Evolutionary conservation across 352 stramenopile genomes (phyloP).

Genomic region (Globisporangium nodosum): DNA sequence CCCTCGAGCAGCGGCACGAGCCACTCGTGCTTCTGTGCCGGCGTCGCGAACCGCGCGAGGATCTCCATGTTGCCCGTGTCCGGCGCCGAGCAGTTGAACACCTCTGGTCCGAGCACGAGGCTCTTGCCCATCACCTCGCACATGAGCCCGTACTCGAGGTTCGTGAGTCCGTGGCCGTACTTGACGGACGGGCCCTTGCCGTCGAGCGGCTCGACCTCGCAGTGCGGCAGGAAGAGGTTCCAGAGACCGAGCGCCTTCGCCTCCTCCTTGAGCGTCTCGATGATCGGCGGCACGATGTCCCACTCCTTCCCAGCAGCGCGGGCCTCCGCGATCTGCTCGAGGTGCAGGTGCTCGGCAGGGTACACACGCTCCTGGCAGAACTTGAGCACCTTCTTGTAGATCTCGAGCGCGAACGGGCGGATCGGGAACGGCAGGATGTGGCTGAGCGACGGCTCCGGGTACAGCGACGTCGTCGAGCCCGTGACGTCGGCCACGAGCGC

Average conservation of each 20-base stretch:
- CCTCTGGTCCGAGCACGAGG: conserved; percentile 87
- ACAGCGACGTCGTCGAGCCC: conserved; percentile 27
- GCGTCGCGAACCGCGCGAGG: conserved; percentile 89
- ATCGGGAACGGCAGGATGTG: conserved; percentile 73
- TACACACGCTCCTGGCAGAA: conserved; percentile 91
- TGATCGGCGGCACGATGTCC: conserved; percentile 82
- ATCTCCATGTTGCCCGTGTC: conserved; percentile 99
- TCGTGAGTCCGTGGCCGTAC: conserved; percentile 69
- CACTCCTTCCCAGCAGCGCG: conserved; percentile 57
- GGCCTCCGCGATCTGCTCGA: conserved; percentile 60
- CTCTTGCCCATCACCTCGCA: conserved; percentile 94
- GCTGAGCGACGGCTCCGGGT: conserved; percentile 38
- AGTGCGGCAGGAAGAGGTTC: conserved; percentile 94
- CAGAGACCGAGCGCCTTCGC: conserved; percentile 91
- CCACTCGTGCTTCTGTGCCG: conserved; percentile 91
- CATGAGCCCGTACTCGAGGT: conserved; percentile 94
- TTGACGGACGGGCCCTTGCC: conserved; percentile 39
- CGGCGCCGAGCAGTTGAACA: conserved; percentile 96
- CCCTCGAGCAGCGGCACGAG: conserved; percentile 91
- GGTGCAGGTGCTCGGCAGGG: conserved; percentile 85
- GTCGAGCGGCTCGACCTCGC: conserved; percentile 38
- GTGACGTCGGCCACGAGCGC: conserved; percentile 33
- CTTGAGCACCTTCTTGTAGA: conserved; percentile 80
- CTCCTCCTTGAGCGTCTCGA: conserved; percentile 88
- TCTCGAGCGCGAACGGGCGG: conserved; percentile 57